Evolutionary conservation across 805 yeast genomes (phyloP).

Genomic region (Cyberlindnera euphorbiae): DNA sequence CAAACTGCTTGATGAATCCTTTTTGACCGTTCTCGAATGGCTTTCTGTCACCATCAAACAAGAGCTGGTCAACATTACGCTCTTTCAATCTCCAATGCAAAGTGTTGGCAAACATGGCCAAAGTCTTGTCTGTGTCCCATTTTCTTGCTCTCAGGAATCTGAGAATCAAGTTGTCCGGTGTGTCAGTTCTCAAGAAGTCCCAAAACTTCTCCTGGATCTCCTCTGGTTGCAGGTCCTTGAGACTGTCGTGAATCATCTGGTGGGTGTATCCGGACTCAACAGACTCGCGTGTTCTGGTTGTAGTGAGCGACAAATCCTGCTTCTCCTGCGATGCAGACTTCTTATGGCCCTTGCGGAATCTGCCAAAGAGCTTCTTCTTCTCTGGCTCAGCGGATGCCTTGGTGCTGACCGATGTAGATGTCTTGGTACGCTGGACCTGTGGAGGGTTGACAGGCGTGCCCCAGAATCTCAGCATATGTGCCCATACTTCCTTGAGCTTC

Average conservation of each 20-base stretch:
- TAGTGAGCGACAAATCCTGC: slow-evolving; percentile 15
- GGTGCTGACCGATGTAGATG: slow-evolving; percentile 6
- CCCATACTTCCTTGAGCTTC: slow-evolving; percentile 67
- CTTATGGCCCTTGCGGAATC: slow-evolving; percentile 18
- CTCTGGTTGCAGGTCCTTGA: slow-evolving; percentile 48
- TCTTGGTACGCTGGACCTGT: slow-evolving; percentile 6
- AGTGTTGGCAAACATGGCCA: slow-evolving; percentile 69
- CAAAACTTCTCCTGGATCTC: slow-evolving; percentile 49
- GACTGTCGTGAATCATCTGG: slow-evolving; percentile 40
- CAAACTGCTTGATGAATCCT: slow-evolving; percentile 38
- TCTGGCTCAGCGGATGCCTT: slow-evolving; percentile 1
- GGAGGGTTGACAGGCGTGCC: slow-evolving; percentile 37
- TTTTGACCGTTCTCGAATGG: slow-evolving; percentile 42
- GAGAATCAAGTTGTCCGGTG: slow-evolving; percentile 73
- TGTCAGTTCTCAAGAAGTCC: slow-evolving; percentile 65
- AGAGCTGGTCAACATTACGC: slow-evolving; percentile 53
- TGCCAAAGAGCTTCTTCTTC: slow-evolving; percentile 26
- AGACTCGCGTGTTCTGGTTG: slow-evolving; percentile 27
- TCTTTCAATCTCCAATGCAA: slow-evolving; percentile 70
- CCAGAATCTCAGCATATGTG: slow-evolving; percentile 53
- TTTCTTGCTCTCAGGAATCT: slow-evolving; percentile 85
- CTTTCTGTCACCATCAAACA: slow-evolving; percentile 69
- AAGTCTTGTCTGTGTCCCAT: slow-evolving; percentile 66
- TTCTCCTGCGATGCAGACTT: slow-evolving; percentile 12
- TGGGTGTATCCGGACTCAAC: slow-evolving; percentile 31